Conservation (phyloP, 352 stramenopile species). For the Saprolegnia parasitica region DNA sequence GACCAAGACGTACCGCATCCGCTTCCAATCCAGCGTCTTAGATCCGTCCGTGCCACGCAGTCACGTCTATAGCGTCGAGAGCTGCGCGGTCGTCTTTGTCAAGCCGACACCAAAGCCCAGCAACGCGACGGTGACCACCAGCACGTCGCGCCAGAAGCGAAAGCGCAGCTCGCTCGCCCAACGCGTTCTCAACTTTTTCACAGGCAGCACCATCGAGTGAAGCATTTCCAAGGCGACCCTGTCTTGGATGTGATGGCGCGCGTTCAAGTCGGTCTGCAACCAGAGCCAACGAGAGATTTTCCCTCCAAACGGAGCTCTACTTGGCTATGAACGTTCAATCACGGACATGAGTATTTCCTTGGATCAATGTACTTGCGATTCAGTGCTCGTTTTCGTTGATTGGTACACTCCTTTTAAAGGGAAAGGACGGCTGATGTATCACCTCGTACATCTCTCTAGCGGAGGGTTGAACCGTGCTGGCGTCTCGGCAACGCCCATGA, state of each 20-base stretch:
- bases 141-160: background rate
- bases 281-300: no score
- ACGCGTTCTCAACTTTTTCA: slow-evolving; percentile 10
- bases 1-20: background rate
- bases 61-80: slow-evolving; percentile 4
- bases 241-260: background rate
- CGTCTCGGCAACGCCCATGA: background rate
- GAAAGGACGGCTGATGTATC: no score
- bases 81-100: background rate
- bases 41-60: background rate
- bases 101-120: slow-evolving; percentile 2
- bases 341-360: no score
- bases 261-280: no score
- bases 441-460: no score
- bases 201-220: background rate
- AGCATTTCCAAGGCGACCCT: background rate
- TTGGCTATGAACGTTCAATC: no score
- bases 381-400: no score
- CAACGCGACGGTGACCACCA: background rate
- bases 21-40: background rate
- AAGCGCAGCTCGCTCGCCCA: background rate
- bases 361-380: no score
- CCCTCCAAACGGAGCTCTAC: no score
- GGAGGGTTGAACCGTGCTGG: no score
- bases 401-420: no score